Evolutionary conservation across 768 basidiomycete genomes (phyloP).

Genomic region (Pulveroboletus ravenelii): DNA sequence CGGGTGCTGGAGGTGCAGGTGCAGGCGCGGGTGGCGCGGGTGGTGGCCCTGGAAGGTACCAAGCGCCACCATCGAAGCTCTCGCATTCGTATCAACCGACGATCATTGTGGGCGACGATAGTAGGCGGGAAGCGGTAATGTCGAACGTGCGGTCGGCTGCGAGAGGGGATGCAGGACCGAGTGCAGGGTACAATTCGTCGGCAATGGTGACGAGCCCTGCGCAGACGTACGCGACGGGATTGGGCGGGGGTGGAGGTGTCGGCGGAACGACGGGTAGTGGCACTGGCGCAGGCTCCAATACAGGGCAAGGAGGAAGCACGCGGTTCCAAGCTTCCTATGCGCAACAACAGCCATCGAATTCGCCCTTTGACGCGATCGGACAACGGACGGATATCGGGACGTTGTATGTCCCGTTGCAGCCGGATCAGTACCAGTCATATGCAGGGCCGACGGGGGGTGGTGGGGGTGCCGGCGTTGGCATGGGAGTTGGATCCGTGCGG

Average conservation of each 20-base stretch:
- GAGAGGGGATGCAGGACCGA: slow-evolving; percentile 40
- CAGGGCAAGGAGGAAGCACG: slow-evolving; percentile 23
- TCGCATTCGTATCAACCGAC: slow-evolving; percentile 46
- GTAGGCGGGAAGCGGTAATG: slow-evolving; percentile 75
- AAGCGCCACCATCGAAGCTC: slow-evolving; percentile 29
- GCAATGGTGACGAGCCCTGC: slow-evolving; percentile 71
- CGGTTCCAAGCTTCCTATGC: slow-evolving; percentile 59
- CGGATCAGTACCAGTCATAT: slow-evolving; percentile 69
- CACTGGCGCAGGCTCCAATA: background rate
- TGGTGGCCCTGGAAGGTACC: slow-evolving; percentile 41
- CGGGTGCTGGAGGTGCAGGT: background rate
- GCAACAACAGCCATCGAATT: slow-evolving; percentile 36
- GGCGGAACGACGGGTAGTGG: background rate
- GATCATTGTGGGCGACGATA: slow-evolving; percentile 61
- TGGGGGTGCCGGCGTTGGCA: slow-evolving; percentile 11
- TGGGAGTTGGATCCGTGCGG: slow-evolving; percentile 26
- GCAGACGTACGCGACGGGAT: slow-evolving; percentile 55
- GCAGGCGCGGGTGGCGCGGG: slow-evolving; percentile 19
- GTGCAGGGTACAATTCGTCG: slow-evolving; percentile 40
- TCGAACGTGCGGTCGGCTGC: slow-evolving; percentile 70
- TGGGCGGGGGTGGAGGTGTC: background rate
- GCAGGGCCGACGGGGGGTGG: slow-evolving; percentile 30
- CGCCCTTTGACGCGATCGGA: slow-evolving; percentile 58
- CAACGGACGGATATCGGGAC: slow-evolving; percentile 61
- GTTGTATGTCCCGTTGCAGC: slow-evolving; percentile 79